Base-by-base conservation (phyloP, 2,329 filamentous ascomycete species). In the Apiospora pterosperma region DNA sequence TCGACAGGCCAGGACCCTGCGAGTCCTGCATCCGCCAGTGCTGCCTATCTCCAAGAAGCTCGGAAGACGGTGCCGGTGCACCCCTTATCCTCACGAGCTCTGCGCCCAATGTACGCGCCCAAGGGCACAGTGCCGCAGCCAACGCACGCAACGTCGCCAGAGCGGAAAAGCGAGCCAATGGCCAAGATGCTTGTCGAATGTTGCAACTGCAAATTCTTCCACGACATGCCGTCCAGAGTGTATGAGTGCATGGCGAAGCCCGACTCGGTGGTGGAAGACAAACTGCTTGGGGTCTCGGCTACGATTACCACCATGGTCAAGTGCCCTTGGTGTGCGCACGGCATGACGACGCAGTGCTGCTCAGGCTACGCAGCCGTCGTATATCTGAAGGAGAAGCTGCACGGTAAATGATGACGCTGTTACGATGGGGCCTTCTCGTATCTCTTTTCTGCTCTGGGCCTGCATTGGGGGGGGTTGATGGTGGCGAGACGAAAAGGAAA, bases 301-400 rank as follows among this genome's bases (percentile, higher is more conserved):
- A 78, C 83, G 7, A 81, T 89, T 55, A 86, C 83, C 10, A 88
- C 88, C 68, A 85, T 83, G 71, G 85, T 90, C 31, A 86, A 84
- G 68, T 92, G 90, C 73, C 89, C 89, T 10, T 92, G 90, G 90
- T 92, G 90, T 74, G 80, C 81, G 52, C 90, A 92, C 77, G 84
- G 85, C 61, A 92, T 92, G 89, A 88, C 82, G 68, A 89, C 84
- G 16, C 79, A 77, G 65, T 92, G 90, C 76, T 92, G 90, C 73
- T 84, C 88, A 12, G 90, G 89, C 8, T 90, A 90, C 77, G 86
- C 87, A 12, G 87, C 90, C 1, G 81, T 89, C 55, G 85, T 92
- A 4, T 86, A 89, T 67, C 77, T 92, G 70, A 86, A 86, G 71
- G 88, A 92, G 75, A 85, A 85, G 66, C 73, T 90, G 61, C 86